phyloP scores from a whole-genome alignment of 345 rosid genomes.

The Lepidium africanum region DNA sequence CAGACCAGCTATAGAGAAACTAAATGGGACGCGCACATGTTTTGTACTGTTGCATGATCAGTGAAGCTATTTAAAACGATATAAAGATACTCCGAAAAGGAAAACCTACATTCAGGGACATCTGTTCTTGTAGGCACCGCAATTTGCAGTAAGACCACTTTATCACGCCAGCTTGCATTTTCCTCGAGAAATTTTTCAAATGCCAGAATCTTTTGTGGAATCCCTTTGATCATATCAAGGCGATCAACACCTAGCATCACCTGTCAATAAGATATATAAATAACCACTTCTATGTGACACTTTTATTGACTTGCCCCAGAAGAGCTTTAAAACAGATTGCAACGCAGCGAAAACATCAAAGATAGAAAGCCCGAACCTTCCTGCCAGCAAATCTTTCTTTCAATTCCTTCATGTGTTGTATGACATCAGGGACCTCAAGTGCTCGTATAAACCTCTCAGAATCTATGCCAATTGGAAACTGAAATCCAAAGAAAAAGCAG shows the following conservation, averaged over 20 bases:
- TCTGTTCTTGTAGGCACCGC: slow-evolving; percentile 99
- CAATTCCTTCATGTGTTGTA: slow-evolving; percentile 70
- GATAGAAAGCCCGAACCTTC: slow-evolving; percentile 38
- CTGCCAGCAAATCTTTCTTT: slow-evolving; percentile 91
- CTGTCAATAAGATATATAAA: slow-evolving; percentile 28
- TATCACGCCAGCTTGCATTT: slow-evolving; percentile 85
- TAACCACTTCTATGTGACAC: not conserved
- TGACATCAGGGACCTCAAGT: slow-evolving; percentile 55
- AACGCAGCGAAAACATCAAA: not conserved
- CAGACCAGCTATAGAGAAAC: not conserved
- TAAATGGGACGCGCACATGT: not conserved
- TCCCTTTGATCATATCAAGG: slow-evolving; percentile 99
- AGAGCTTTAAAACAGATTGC: not conserved
- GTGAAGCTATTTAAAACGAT: not conserved
- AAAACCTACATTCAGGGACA: slow-evolving; percentile 88
- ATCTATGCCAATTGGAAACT: slow-evolving; percentile 99
- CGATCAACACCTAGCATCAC: slow-evolving; percentile 99
- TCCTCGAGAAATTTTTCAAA: slow-evolving; percentile 99
- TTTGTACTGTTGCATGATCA: not conserved
- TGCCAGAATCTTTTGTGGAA: slow-evolving; percentile 97
- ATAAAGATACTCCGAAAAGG: not conserved
- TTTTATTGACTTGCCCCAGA: not conserved
- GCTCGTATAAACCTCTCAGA: slow-evolving; percentile 81
- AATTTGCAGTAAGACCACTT: slow-evolving; percentile 95
- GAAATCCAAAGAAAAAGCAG: slow-evolving; percentile 18